Percentiles rank a stretch among this genome's conserved stretches.
These are phyloP conservation scores for Ophiostoma populinum DNA, from an alignment of 2,329 filamentous ascomycete genomes.

Conservation along the genomic window DNA sequence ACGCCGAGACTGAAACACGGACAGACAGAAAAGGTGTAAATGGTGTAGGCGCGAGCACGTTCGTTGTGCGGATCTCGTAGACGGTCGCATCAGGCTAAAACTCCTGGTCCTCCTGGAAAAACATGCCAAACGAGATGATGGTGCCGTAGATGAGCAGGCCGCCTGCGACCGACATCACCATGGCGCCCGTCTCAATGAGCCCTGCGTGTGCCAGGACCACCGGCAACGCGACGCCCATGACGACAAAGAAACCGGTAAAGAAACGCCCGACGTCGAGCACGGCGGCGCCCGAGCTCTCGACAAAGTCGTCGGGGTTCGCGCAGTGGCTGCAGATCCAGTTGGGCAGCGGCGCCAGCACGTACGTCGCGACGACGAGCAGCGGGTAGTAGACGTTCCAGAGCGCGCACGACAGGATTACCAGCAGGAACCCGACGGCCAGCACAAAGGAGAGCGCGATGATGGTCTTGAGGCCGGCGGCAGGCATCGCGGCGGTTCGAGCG, in stretches of 20 bases:
- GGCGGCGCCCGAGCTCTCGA: slow-evolving; percentile 64
- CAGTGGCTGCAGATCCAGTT: slow-evolving; percentile 91
- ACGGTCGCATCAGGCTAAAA: slow-evolving; percentile 36
- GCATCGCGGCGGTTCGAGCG: slow-evolving; percentile 32
- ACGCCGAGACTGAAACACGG: too few relatives aligned
- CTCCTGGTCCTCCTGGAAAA: slow-evolving; percentile 95
- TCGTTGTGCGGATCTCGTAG: too few relatives aligned
- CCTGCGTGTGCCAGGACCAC: slow-evolving; percentile 73
- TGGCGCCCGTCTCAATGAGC: slow-evolving; percentile 67
- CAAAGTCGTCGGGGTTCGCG: slow-evolving; percentile 88
- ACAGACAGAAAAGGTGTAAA: background rate
- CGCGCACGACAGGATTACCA: slow-evolving; percentile 94
- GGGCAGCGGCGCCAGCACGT: slow-evolving; percentile 79
- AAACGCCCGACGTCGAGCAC: slow-evolving; percentile 90
- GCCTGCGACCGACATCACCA: slow-evolving; percentile 88
- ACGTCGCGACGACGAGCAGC: slow-evolving; percentile 87
- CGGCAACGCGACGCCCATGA: slow-evolving; percentile 93
- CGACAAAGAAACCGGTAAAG: slow-evolving; percentile 83
- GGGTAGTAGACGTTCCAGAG: slow-evolving; percentile 91
- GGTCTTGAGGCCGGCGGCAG: slow-evolving; percentile 86
- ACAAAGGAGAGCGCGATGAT: slow-evolving; percentile 99
- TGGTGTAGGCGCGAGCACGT: background rate
- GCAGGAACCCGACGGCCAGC: slow-evolving; percentile 93
- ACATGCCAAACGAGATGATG: slow-evolving; percentile 95
- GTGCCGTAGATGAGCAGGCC: slow-evolving; percentile 93